Evolutionary conservation across 164 flowering plant species (phyloP).

Genomic region (Kingdonia uniflora): DNA sequence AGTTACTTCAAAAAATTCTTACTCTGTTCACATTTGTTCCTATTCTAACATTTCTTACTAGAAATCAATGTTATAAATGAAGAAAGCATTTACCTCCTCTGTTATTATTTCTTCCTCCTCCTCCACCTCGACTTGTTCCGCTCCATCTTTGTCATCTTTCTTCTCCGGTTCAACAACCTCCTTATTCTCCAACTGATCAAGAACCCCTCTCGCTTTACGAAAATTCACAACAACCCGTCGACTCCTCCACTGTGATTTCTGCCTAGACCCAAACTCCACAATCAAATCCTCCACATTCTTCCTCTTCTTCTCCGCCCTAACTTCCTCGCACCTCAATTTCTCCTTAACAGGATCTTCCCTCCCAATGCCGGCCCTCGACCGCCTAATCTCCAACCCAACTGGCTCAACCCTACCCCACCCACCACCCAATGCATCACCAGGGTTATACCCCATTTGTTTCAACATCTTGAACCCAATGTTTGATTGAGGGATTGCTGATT

Average conservation of each 20-base stretch:
- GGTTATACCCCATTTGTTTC: slow-evolving; percentile 88
- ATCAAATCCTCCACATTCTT: slow-evolving; percentile 43
- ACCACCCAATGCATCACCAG: slow-evolving; percentile 70
- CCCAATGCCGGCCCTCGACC: slow-evolving; percentile 85
- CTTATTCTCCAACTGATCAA: slow-evolving; percentile 71
- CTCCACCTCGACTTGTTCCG: slow-evolving; percentile 35
- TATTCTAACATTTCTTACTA: too few relatives aligned
- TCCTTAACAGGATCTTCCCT: slow-evolving; percentile 60
- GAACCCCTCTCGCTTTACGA: slow-evolving; percentile 61
- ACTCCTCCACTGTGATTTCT: slow-evolving; percentile 60
- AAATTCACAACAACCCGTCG: slow-evolving; percentile 47
- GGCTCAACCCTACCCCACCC: slow-evolving; percentile 67
- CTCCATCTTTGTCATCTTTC: slow-evolving; percentile 29
- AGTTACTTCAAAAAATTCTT: too few relatives aligned
- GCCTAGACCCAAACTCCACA: slow-evolving; percentile 62
- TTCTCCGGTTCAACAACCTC: slow-evolving; percentile 44
- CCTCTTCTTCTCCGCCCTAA: slow-evolving; percentile 28
- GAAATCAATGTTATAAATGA: too few relatives aligned
- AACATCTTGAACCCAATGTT: slow-evolving; percentile 85
- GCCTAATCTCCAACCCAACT: slow-evolving; percentile 60
- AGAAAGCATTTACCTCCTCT: slow-evolving; percentile 50
- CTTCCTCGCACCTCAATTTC: slow-evolving; percentile 50
- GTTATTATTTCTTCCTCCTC: slow-evolving; percentile 62
- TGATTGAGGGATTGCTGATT: slow-evolving; percentile 67
- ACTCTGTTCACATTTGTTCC: too few relatives aligned